Evolutionary conservation across 2,329 filamentous ascomycete genomes (phyloP), one percentile per base, ranked within the genome.

Genomic region (Neocucurbitaria cava): DNA sequence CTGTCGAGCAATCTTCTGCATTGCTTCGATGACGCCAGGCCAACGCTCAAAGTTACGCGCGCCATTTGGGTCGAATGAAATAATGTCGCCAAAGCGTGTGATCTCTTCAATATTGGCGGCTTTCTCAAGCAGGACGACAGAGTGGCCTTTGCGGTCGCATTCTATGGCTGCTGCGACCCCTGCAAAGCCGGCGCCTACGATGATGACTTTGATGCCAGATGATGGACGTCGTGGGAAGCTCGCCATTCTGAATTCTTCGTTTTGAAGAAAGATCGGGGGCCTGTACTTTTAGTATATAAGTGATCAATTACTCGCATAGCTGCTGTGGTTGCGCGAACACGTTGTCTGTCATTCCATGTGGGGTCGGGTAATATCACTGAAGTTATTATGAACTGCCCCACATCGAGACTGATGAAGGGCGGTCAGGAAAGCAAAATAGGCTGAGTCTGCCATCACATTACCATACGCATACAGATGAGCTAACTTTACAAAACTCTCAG

Each of bases 141-240:
- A 73, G 65, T 87, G 85, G 5, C 85, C 86, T 57, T 87, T 83
- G 10, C 84, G 81, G 55, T 83, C 79, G 67, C 85, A 87, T 72
- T 88, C 86, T 58, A 88, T 85, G 35, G 85, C 85, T 9, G 84
- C 83, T 3, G 84, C 83, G n/a, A 88, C 75, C 10, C 85, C 85
- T 21, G 84, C 86, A 54, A 88, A 87, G 18, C 85, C 71, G 9
- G 70, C 70, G 40, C 80, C 66, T 74, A 77, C 83, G 49, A 86
- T 76, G 35, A 85, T 73, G 1, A 85, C 81, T 10, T 40, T 49
- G 49, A 70, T 65, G 41, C 59, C 61, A 2, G 69, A 54, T 5
- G 62, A 46, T 5, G 62, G 56, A 23, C 38, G 57, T 2, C 64
- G 65, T 8, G 67, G 61, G 28, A 65, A 64, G 20, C 53, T 23